A percentile compares a stretch with the other conserved stretches of the same genome.
phyloP scores from a whole-genome alignment of 352 stramenopile species.

The Globisporangium alternatum region DNA sequence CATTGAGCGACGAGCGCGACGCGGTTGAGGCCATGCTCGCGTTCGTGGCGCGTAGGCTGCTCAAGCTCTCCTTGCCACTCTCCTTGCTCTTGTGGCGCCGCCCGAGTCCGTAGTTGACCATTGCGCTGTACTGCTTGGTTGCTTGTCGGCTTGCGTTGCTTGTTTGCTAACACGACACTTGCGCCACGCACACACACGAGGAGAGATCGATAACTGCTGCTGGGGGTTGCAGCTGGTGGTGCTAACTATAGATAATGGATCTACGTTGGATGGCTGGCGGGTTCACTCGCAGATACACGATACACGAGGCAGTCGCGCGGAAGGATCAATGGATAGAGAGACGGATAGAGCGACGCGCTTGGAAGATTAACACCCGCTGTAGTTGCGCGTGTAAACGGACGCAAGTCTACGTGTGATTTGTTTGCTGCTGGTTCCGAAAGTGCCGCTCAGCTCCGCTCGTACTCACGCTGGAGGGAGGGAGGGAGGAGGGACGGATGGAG shows the following conservation, averaged over 20 bases:
- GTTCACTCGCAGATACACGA: too few species aligned
- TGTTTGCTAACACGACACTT: neutral
- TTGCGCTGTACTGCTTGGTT: neutral
- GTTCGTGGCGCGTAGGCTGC: slow-evolving; percentile 13
- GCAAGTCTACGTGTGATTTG: neutral
- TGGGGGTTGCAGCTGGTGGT: too few species aligned
- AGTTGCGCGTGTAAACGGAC: neutral
- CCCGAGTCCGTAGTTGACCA: slow-evolving; percentile 17
- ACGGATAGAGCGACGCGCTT: too few species aligned
- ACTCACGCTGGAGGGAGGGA: neutral
- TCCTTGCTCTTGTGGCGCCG: slow-evolving; percentile 14
- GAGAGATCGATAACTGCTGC: neutral
- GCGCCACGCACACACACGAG: neutral
- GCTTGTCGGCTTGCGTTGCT: neutral
- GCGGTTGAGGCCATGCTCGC: slow-evolving; percentile 12
- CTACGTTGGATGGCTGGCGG: too few species aligned
- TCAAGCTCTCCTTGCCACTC: slow-evolving; percentile 18
- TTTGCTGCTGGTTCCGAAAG: neutral
- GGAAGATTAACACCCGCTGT: neutral
- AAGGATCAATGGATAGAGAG: too few species aligned
- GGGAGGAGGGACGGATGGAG: neutral
- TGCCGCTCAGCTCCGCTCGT: neutral
- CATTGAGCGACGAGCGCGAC: slow-evolving; percentile 14
- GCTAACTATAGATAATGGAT: too few species aligned
- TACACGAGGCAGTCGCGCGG: too few species aligned